These are phyloP conservation scores for Aureobasidium sp. DNA, from an alignment of 2,329 filamentous ascomycete genomes.

Conservation along the genomic window DNA sequence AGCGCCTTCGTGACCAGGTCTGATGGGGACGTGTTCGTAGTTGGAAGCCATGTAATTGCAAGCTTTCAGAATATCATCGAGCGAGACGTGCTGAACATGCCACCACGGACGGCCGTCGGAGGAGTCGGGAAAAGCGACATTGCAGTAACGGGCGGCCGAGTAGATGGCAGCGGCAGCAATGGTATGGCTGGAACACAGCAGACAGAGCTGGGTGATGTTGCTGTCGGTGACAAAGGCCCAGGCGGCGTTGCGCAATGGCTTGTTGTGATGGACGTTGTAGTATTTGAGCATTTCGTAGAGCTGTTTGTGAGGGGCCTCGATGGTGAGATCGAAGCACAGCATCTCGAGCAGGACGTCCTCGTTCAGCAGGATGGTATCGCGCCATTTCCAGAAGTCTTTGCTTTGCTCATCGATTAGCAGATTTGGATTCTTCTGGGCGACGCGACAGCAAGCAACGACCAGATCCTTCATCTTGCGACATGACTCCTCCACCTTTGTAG, in stretches of 20 bases:
- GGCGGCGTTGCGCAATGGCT: slow-evolving; percentile 70
- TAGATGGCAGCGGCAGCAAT: slow-evolving; percentile 82
- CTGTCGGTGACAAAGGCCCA: slow-evolving; percentile 95
- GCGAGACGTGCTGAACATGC: slow-evolving; percentile 63
- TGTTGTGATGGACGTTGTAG: slow-evolving; percentile 68
- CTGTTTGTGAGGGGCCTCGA: slow-evolving; percentile 78
- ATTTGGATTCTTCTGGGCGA: slow-evolving; percentile 88
- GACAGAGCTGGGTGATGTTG: slow-evolving; percentile 71
- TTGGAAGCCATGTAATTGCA: slow-evolving; percentile 63
- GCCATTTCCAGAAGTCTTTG: slow-evolving; percentile 97
- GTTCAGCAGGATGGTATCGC: slow-evolving; percentile 83
- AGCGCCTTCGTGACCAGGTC: slow-evolving; percentile 30
- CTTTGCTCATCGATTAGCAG: slow-evolving; percentile 91
- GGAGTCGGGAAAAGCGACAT: slow-evolving; percentile 65
- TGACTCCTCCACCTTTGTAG: slow-evolving; percentile 96
- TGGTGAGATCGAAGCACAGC: slow-evolving; percentile 85
- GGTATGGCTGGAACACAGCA: slow-evolving; percentile 68
- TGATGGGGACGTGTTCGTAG: slow-evolving; percentile 35
- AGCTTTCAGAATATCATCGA: slow-evolving; percentile 61
- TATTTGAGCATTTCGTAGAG: slow-evolving; percentile 73
- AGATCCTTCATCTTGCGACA: slow-evolving; percentile 92
- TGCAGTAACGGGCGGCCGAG: slow-evolving; percentile 68
- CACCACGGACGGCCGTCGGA: slow-evolving; percentile 76
- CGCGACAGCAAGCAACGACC: slow-evolving; percentile 85
- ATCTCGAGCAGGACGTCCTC: slow-evolving; percentile 89